phyloP scores from a whole-genome alignment of 805 yeast species.

The Schwanniomyces vanrijiae region DNA sequence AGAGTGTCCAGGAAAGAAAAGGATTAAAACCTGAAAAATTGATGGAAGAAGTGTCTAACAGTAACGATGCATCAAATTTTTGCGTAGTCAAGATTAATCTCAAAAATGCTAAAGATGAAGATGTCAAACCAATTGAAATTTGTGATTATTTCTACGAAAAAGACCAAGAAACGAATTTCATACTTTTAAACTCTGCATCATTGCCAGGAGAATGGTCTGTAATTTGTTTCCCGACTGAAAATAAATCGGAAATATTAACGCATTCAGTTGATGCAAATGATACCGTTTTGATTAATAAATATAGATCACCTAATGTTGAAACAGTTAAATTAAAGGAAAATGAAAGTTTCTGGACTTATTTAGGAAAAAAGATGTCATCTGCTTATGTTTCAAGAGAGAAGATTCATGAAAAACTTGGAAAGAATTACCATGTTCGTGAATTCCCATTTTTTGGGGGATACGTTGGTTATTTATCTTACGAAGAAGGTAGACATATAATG shows the following conservation, averaged over 20 bases:
- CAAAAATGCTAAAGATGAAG: conserved; percentile 8
- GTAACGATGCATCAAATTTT: neutral
- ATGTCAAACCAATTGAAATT: conserved; percentile 42
- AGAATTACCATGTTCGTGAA: conserved; percentile 18
- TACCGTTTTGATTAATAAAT: conserved; percentile 24
- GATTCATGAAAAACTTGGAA: conserved; percentile 18
- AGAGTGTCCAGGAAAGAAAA: conserved; percentile 11
- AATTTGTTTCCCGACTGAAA: conserved; percentile 63
- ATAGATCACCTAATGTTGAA: conserved; percentile 17
- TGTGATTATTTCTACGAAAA: conserved; percentile 45
- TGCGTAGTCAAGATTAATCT: conserved; percentile 8
- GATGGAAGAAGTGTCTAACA: neutral
- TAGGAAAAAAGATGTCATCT: conserved; percentile 49
- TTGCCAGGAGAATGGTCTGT: conserved; percentile 87
- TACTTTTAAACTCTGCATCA: conserved; percentile 75
- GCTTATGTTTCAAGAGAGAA: conserved; percentile 29
- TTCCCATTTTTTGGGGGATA: conserved; percentile 92
- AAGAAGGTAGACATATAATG: conserved; percentile 64
- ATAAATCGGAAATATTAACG: conserved; percentile 49
- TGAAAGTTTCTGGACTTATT: conserved; percentile 50
- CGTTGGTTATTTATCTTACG: conserved; percentile 84
- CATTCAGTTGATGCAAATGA: conserved; percentile 54
- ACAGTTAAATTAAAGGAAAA: conserved; percentile 4
- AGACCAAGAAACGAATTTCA: conserved; percentile 43
- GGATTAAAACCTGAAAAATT: conserved; percentile 18